Percentiles rank a stretch among this genome's conserved stretches.
Conservation (phyloP, 2,329 filamentous ascomycete species). For the Tolypocladium sp. region DNA sequence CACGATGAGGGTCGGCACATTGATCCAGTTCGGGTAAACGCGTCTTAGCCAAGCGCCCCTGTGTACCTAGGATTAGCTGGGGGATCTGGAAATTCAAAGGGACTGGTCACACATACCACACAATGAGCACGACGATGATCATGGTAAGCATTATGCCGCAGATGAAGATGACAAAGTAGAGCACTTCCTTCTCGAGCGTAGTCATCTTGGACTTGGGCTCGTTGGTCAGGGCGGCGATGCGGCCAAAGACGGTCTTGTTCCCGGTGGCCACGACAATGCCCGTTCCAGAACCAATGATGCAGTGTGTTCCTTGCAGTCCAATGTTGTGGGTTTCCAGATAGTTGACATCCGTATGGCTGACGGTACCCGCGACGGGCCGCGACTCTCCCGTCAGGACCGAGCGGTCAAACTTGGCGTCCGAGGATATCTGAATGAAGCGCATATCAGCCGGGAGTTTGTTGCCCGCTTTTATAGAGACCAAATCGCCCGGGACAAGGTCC, state of each 20-base stretch:
- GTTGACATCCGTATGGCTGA: constrained; percentile 61
- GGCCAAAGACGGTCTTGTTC: constrained; percentile 65
- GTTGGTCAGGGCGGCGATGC: constrained; percentile 64
- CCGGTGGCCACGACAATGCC: constrained; percentile 65
- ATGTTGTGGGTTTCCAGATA: constrained; percentile 71
- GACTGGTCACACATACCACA: constrained; percentile 44
- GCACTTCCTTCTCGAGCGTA: constrained; percentile 61
- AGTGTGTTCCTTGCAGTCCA: constrained; percentile 72
- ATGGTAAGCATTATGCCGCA: constrained; percentile 57
- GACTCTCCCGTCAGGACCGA: constrained; percentile 65
- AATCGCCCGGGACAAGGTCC: constrained; percentile 63
- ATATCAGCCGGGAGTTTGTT: constrained; percentile 69
- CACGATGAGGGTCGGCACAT: constrained; percentile 62
- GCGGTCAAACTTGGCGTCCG: constrained; percentile 63
- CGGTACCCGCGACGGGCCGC: constrained; percentile 50
- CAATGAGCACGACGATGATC: constrained; percentile 53
- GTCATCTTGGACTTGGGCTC: constrained; percentile 60
- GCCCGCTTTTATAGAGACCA: constrained; percentile 59
- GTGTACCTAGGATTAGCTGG: not conserved
- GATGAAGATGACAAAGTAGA: constrained; percentile 65
- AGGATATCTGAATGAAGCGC: constrained; percentile 58
- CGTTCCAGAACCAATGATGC: constrained; percentile 56
- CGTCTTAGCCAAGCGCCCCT: constrained; percentile 63
- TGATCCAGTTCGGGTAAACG: constrained; percentile 61
- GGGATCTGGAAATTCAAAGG: not conserved